Evolutionary conservation across 352 stramenopile genomes (phyloP).

Genomic region (Pythium scleroteichum): DNA sequence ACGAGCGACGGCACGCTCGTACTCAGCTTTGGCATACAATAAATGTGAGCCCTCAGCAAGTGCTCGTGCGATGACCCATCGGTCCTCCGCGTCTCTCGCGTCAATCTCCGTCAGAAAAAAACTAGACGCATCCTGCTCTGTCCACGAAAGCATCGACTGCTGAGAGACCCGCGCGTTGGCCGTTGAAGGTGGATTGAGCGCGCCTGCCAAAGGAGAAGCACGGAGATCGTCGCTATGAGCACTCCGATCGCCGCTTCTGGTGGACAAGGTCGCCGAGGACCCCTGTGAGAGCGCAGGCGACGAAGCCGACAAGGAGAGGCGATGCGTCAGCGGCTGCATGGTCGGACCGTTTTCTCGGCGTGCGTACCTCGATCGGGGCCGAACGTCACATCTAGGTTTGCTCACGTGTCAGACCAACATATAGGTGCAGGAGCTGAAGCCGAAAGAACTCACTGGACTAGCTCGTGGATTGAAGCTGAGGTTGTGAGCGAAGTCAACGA

Average conservation of each 20-base stretch:
- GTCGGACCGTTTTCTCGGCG: constrained; percentile 39
- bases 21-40: constrained; percentile 50
- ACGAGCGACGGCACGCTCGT: constrained; percentile 32
- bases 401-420: neutral
- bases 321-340: constrained; percentile 34
- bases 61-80: constrained; percentile 37
- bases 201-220: too few relatives aligned
- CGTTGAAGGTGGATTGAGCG: neutral
- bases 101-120: constrained; percentile 83
- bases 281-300: constrained; percentile 5
- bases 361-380: constrained; percentile 55
- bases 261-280: neutral
- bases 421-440: neutral
- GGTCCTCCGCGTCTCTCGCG: constrained; percentile 33
- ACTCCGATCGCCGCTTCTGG: neutral
- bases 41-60: constrained; percentile 50
- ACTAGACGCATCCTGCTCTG: constrained; percentile 46
- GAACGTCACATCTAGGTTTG: constrained; percentile 10
- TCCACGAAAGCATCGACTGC: constrained; percentile 27
- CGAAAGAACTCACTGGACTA: constrained; percentile 18
- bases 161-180: neutral
- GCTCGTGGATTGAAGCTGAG: constrained; percentile 4
- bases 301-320: constrained; percentile 38
- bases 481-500: constrained; percentile 6
- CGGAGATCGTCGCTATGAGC: too few relatives aligned